These are phyloP conservation scores for Cryptococcus sp. DNA, from an alignment of 1,284 basidiomycete genomes.

Conservation along the genomic window DNA sequence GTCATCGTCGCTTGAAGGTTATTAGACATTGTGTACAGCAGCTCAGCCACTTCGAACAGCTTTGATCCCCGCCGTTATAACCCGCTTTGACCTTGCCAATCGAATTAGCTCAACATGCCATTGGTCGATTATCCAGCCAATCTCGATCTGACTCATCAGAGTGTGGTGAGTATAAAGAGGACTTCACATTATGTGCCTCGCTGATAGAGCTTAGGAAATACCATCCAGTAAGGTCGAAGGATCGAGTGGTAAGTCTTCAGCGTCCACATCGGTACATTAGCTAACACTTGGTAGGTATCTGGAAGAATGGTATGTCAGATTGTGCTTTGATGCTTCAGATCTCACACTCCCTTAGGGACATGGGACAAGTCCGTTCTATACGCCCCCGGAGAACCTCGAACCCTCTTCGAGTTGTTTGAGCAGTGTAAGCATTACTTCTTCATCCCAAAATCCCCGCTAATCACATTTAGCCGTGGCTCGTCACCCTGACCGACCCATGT, in stretches of 20 bases:
- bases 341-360: conserved; percentile 14
- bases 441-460: background rate
- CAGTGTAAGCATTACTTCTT: conserved; percentile 25
- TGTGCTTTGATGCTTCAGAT: background rate
- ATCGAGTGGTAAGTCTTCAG: too few species aligned
- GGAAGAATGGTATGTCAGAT: conserved; percentile 10
- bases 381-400: conserved; percentile 23
- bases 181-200: background rate
- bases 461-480: conserved; percentile 21
- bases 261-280: background rate
- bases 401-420: conserved; percentile 43
- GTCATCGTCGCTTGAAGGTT: background rate
- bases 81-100: background rate
- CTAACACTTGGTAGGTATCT: conserved; percentile 8
- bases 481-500: conserved; percentile 31
- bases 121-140: conserved; percentile 21
- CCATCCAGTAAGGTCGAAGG: background rate
- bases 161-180: conserved; percentile 26
- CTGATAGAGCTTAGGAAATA: background rate
- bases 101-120: conserved; percentile 17
- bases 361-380: conserved; percentile 23
- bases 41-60: background rate
- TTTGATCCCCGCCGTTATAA: background rate
- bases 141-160: conserved; percentile 28
- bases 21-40: background rate